A percentile compares a stretch with the other conserved stretches of the same genome.
Conservation (phyloP, 2,329 filamentous ascomycete species). For the Colletotrichum scovillei region DNA sequence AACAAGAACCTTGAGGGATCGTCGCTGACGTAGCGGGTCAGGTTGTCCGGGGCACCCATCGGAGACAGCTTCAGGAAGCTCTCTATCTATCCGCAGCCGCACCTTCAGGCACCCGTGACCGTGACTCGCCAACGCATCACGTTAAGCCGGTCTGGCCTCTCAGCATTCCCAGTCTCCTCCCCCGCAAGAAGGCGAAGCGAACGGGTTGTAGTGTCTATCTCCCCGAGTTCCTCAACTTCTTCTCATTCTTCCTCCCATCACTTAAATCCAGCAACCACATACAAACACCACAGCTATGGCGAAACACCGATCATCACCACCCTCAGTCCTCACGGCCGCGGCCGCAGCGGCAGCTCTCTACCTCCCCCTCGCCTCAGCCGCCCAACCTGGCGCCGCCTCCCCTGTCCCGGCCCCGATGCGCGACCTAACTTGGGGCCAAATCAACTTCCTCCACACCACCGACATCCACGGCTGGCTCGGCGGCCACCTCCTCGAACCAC, state of each 20-base stretch:
- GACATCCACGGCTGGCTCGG: conserved; percentile 97
- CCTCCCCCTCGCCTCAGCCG: conserved; percentile 54
- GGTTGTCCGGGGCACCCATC: conserved; percentile 16
- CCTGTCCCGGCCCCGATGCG: conserved; percentile 86
- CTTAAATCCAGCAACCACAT: background rate
- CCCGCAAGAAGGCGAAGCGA: background rate
- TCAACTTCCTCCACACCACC: conserved; percentile 98
- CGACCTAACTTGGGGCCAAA: conserved; percentile 88
- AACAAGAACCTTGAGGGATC: conserved; percentile 27
- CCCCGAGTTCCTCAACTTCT: background rate
- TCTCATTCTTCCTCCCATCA: background rate
- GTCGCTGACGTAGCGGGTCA: conserved; percentile 31
- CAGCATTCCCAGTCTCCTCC: conserved; percentile 8
- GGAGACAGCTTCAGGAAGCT: conserved; percentile 12
- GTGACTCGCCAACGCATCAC: conserved; percentile 29
- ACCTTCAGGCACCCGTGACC: conserved; percentile 22
- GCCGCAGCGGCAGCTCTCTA: conserved; percentile 40
- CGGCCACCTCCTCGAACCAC: conserved; percentile 92
- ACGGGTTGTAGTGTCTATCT: background rate
- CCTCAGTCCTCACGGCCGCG: conserved; percentile 9
- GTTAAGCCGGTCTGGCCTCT: background rate
- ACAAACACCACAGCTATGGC: conserved; percentile 1
- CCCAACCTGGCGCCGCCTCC: conserved; percentile 83
- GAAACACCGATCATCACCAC: conserved; percentile 4
- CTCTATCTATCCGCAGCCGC: background rate